phyloP scores from a whole-genome alignment of 2,329 filamentous ascomycete genomes.

The Aquanectria penicillioides region DNA sequence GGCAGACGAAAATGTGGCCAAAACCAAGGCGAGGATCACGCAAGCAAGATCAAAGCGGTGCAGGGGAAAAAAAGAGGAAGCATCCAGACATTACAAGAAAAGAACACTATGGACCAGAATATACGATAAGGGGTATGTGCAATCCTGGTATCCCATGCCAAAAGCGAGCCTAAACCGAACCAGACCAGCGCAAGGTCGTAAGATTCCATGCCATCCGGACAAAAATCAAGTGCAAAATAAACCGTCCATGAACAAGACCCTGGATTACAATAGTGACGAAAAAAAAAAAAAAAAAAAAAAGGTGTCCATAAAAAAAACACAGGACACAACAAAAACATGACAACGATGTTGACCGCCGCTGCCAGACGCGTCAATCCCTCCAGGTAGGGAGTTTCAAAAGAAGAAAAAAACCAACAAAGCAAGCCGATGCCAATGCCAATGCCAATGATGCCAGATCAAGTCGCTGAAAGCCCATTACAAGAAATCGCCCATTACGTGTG shows the following conservation, averaged over 20 bases:
- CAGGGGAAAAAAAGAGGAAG: constrained; percentile 4
- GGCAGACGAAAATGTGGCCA: too few relatives aligned
- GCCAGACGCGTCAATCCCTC: background rate
- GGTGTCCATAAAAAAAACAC: too few relatives aligned
- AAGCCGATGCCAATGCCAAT: constrained; percentile 11
- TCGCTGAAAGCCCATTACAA: constrained; percentile 24
- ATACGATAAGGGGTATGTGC: constrained; percentile 43
- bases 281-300: background rate
- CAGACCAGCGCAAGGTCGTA: constrained; percentile 10
- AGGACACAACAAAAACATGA: too few relatives aligned
- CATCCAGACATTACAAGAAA: constrained; percentile 25
- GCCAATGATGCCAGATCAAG: constrained; percentile 33
- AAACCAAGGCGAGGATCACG: too few relatives aligned
- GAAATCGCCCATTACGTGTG: constrained; percentile 10
- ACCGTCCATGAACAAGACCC: constrained; percentile 9
- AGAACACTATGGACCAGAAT: constrained; percentile 38
- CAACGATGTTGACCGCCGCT: background rate
- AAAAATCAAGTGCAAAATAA: constrained; percentile 6
- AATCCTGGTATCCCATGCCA: constrained; percentile 36
- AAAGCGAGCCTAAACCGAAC: constrained; percentile 22
- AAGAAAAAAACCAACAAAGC: constrained; percentile 20
- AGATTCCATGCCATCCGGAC: constrained; percentile 23
- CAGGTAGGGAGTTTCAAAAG: constrained; percentile 22
- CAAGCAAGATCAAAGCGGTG: background rate
- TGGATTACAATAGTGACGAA: constrained; percentile 13